Base-by-base conservation (phyloP, 371 early-diverging fungal species). In the Smittium culicis region DNA sequence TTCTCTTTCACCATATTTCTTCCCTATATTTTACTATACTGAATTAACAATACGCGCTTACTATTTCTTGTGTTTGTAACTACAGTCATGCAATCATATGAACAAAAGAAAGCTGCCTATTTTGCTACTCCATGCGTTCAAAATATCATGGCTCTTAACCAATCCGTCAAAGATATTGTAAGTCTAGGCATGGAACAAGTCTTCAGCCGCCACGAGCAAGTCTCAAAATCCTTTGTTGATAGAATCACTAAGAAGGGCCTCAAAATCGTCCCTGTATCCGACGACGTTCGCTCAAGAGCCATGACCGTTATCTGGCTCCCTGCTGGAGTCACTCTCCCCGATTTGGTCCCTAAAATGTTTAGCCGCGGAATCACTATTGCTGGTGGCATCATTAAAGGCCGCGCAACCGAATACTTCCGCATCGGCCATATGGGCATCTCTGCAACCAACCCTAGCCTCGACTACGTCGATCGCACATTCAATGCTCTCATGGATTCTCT, bases 51-150 rank as follows among this genome's bases (percentile, higher is more conserved):
- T 59, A 64, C 73, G 20, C 27, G 75, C 85, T 74, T 8, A 29
- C 25, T 27, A 29, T 16, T 11, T 14, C 25, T 14, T 32, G 32
- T 29, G 8, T 60, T 29, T n/a, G n/a, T n/a, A n/a, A n/a, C n/a
- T n/a, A n/a, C n/a, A n/a, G 91, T 96, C 75, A 95, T 95, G 95
- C 76, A 87, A 67, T 88, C 91, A 27, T 96, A 95, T 74, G 95
- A 94, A 79, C 83, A 87, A 8, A 87, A 94, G 71, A 86, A 89
- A 71, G 88, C 91, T 33, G 83, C 85, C 61, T 97, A 97, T 81
- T 97, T 96, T 80, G 95, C 93, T 67, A 97, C 98, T n/a, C 98
- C 98, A 20, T 88, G 94, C 60, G 98, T 97, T 58, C 94, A 94
- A 81, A 82, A 90, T 67, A 83, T 97, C 75, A 82, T 87, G 75